These are phyloP conservation scores for Solanum dulcamara DNA, from an alignment of 257 asterid genomes.

Conservation along the genomic window DNA sequence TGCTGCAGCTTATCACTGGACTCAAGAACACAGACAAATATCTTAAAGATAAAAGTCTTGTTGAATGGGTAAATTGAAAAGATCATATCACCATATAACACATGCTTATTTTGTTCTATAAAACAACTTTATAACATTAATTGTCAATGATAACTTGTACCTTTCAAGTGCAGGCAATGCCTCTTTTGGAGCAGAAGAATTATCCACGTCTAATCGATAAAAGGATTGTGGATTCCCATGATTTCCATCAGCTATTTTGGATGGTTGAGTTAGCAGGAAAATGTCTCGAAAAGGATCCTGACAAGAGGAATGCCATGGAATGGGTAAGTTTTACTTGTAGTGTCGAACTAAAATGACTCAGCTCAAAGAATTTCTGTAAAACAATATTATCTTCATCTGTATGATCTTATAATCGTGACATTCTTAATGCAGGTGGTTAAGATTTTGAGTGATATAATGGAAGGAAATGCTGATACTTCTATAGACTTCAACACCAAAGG, in stretches of 20 bases:
- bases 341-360: neutral
- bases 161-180: slow-evolving; percentile 43
- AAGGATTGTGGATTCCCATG: slow-evolving; percentile 50
- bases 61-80: slow-evolving; percentile 46
- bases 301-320: slow-evolving; percentile 44
- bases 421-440: neutral
- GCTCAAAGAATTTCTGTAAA: neutral
- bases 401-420: neutral
- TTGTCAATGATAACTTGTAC: neutral
- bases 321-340: slow-evolving; percentile 25
- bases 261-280: slow-evolving; percentile 55
- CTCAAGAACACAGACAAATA: slow-evolving; percentile 34
- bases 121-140: neutral
- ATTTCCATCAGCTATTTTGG: slow-evolving; percentile 63
- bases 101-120: neutral
- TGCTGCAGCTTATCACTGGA: slow-evolving; percentile 61
- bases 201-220: slow-evolving; percentile 55
- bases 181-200: slow-evolving; percentile 49
- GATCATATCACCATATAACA: neutral
- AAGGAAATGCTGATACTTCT: neutral
- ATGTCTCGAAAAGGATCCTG: slow-evolving; percentile 50
- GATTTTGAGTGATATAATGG: neutral
- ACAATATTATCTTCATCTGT: neutral
- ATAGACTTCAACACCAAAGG: neutral
- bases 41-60: slow-evolving; percentile 50